Conservation (phyloP, 2,329 filamentous ascomycete species). For the Colletotrichum noveboracense region DNA sequence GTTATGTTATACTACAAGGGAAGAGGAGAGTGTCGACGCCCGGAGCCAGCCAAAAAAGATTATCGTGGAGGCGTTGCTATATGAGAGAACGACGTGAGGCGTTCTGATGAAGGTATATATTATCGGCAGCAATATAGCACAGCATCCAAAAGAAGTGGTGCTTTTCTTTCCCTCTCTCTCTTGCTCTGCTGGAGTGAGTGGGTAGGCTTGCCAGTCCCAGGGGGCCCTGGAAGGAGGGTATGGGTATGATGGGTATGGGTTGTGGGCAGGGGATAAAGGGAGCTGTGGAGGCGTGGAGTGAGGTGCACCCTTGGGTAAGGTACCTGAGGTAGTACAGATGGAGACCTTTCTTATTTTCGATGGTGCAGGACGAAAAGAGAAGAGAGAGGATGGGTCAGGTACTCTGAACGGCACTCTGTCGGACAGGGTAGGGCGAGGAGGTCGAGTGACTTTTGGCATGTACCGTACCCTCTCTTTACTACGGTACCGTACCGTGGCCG, state of each 20-base stretch:
- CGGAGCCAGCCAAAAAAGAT: constrained; percentile 9
- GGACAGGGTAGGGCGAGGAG: neutral
- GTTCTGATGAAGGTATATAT: constrained; percentile 27
- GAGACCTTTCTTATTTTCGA: constrained; percentile 21
- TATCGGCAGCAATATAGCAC: constrained; percentile 28
- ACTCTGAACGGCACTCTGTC: neutral
- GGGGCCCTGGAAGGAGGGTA: constrained; percentile 12
- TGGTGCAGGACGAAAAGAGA: constrained; percentile 12
- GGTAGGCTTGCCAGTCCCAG: neutral
- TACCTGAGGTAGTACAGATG: constrained; percentile 21
- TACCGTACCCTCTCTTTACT: neutral
- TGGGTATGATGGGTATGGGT: constrained; percentile 19
- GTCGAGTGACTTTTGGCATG: constrained; percentile 26
- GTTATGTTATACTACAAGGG: constrained; percentile 14
- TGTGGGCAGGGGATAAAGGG: constrained; percentile 23
- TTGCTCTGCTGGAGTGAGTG: constrained; percentile 1
- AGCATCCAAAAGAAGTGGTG: constrained; percentile 21
- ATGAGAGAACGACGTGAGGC: constrained; percentile 18
- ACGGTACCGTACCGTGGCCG: neutral
- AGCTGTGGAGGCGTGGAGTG: constrained; percentile 25
- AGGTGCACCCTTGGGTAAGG: constrained; percentile 16
- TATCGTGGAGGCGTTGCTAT: constrained; percentile 22
- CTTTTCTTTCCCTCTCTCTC: neutral
- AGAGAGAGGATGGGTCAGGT: constrained; percentile 25
- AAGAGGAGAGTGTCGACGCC: constrained; percentile 7